Base-by-base conservation (phyloP, 345 rosid genomes). In the Salix suchowensis region DNA sequence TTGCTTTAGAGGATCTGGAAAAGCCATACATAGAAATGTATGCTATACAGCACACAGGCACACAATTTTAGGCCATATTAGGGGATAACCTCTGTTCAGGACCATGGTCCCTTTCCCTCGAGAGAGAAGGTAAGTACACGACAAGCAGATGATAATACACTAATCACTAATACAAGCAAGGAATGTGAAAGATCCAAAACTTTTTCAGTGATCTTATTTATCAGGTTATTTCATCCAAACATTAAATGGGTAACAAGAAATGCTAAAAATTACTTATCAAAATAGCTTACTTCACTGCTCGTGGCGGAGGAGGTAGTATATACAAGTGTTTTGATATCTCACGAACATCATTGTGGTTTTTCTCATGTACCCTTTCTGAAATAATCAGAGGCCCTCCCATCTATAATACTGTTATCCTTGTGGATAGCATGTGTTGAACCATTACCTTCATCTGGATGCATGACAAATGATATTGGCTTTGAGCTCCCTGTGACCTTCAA, bases 341-440 rank as follows among this genome's bases (percentile, higher is more conserved):
- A 10, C 50, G 75, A 16, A 7, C 75, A 58, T 79, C 66, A 0
- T 13, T 73, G 8, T 36, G 78, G 70, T 87, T 85, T 87, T 85
- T 90, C 82, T 64, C 71, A 74, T 85, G 91, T 28, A 88, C 86
- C 86, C 85, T 79, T 86, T 54, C 44, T 71, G 67, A 90, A 86
- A 74, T 80, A 88, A 6, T 73, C 80, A 46, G 83, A 62, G 76
- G 89, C 84, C 81, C 21, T 39, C 16, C 77, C 76, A 67, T 90
- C 79, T 42, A 78, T 72, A 5, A 60, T 32, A 30, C 76, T 78
- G 74, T 76, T 73, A 48, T 70, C 82, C 36, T 54, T 70, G 0
- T 11, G 82, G 67, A 58, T 18, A 70, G 72, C 66, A 39, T 40
- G 61, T 11, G 76, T 40, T 18, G 86, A 67, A 68, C 74, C 76